Base-by-base conservation (phyloP, 2,329 filamentous ascomycete species). In the Pleoardoris graminearum region DNA sequence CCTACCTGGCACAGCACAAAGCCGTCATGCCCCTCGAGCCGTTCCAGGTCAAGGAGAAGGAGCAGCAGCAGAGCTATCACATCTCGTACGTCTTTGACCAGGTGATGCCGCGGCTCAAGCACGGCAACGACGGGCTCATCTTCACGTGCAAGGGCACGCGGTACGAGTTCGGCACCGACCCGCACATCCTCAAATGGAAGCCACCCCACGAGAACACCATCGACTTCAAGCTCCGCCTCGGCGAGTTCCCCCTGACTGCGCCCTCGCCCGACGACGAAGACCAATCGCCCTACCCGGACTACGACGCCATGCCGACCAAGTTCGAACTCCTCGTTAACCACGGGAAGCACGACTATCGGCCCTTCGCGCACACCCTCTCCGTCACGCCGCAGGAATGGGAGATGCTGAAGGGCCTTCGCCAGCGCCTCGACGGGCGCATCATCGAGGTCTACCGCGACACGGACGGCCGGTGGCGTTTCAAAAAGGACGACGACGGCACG, bases 181-280 rank as follows among this genome's bases (percentile, higher is more conserved):
- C 85, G 44, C 88, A 96, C 71, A 99, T 97, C 58, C 79, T 99
- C 33, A 99, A 99, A 74, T 99, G 94, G 94, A 99, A 99, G 76
- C 91, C 93, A 0, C 90, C 91, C 3, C 82, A 90, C 60, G 94
- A 99, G 73, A 99, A 99, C 77, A 96, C 91, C 0, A 85, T 99
- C 62, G 94, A 99, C 72, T 97, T 96, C 72, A 84, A 88, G 36
- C 81, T 97, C 63, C 84, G 83, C 46, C 81, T 99, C 37, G 77
- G 74, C 48, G 80, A 82, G 11, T 97, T 97, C 66, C 88, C 89
- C 0, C 68, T 79, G 0, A 79, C 88, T n/a, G 82, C 89, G 4
- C 10, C 41, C 27, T 32, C 41, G 53, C 87, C 88, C 1, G 83
- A 87, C 32, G 70, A 94, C 62, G 82, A 84, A 39, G 83, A 84